These are phyloP conservation scores for Candida anutae DNA, from an alignment of 1,139 yeast genomes.

Conservation along the genomic window DNA sequence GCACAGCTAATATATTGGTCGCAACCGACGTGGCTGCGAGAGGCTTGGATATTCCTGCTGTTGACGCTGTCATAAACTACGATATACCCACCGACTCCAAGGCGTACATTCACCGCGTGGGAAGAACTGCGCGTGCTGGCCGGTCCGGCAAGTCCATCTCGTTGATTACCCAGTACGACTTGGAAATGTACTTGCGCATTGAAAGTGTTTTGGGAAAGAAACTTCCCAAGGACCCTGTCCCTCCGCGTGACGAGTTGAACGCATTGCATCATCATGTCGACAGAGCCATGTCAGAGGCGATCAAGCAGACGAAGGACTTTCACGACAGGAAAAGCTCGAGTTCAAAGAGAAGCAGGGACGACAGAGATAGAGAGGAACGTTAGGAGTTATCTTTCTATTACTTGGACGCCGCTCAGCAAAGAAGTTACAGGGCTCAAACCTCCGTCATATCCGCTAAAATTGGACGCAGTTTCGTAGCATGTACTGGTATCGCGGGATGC, in stretches of 20 bases:
- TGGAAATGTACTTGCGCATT: slow-evolving; percentile 79
- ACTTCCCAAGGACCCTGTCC: slow-evolving; percentile 69
- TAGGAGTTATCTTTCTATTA: too few species aligned
- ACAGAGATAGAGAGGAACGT: slow-evolving; percentile 15
- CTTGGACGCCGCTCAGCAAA: too few species aligned
- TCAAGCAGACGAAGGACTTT: slow-evolving; percentile 69
- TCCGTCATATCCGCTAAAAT: too few species aligned
- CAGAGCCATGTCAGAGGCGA: slow-evolving; percentile 87
- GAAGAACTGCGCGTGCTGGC: slow-evolving; percentile 98
- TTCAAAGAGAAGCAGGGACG: slow-evolving; percentile 13
- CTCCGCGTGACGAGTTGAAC: slow-evolving; percentile 70
- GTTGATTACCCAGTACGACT: slow-evolving; percentile 88
- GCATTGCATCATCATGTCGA: slow-evolving; percentile 83
- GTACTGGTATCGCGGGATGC: too few species aligned
- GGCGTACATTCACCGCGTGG: slow-evolving; percentile 94
- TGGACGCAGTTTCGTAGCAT: too few species aligned
- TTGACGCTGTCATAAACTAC: slow-evolving; percentile 86
- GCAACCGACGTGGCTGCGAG: slow-evolving; percentile 99
- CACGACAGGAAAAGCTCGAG: slow-evolving; percentile 38
- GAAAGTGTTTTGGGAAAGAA: slow-evolving; percentile 80
- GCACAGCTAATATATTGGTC: slow-evolving; percentile 71
- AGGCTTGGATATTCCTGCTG: slow-evolving; percentile 93
- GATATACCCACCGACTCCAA: slow-evolving; percentile 98
- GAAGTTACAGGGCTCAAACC: too few species aligned
- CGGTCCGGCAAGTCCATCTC: slow-evolving; percentile 89